Base-by-base conservation (phyloP, 176 grass and related monocot genomes). In the Thinopyrum elongatum region DNA sequence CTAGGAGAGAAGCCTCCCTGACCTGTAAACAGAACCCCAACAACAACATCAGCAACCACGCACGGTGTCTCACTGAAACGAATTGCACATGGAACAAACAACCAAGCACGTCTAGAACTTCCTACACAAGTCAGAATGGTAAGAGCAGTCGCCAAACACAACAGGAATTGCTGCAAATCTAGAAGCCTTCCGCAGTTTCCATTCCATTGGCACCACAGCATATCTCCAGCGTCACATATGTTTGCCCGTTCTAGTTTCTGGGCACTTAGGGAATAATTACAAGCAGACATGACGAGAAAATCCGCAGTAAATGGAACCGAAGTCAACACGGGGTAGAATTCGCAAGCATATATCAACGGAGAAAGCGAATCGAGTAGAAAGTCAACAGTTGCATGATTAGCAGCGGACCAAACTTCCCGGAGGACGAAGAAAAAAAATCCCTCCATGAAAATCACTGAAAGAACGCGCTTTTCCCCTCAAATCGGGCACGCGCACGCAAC, bases 11-110 rank as follows among this genome's bases (percentile, higher is more conserved):
- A 65, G 16, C 19, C 38, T 26, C 78, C 68, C 77, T 84, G 67
- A 57, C 78, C 90, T 91, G 82, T 28, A 88, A 85, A 73, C 39
- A 82, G 29, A 76, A 75, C 35, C 80, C 17, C 53, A 72, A 4
- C 10, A 13, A 38, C 70, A 36, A 77, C 39, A 58, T 57, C 53
- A 88, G 77, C 82, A 38, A 62, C 2, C 61, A 81, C 16, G 23
- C 21, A 44, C 42, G 42, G 38, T n/a, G 9, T 61, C 21, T 33
- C 64, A 10, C 7, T 3, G 28, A 53, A 72, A 79, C 75, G n/a
- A 85, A 76, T 49, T 67, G 0, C 76, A 71, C 44, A 16, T 30
- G 8, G 36, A 25, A 13, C 42, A 64, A 9, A 9, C 53, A 59
- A 28, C 10, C 74, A 62, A 19, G 8, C 23, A 31, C 61, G n/a